phyloP scores from a whole-genome alignment of 1,284 basidiomycete genomes.

The Malassezia nana region DNA sequence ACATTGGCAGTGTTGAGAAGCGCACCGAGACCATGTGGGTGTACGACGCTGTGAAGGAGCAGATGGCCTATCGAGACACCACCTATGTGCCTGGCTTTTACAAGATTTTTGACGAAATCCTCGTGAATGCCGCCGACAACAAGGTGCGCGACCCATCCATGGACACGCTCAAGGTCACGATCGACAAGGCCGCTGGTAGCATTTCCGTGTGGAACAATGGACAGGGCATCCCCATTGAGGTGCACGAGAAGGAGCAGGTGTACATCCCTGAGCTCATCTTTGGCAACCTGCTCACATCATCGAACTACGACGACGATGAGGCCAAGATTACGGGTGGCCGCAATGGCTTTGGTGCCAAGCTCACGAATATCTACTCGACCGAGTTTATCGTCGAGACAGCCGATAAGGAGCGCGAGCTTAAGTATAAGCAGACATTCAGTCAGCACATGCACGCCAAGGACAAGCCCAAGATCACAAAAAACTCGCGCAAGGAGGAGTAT shows the following conservation, averaged over 20 bases:
- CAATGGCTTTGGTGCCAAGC: constrained; percentile 92
- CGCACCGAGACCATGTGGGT: constrained; percentile 47
- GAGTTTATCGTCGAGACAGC: constrained; percentile 97
- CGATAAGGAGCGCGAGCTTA: constrained; percentile 72
- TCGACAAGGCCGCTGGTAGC: constrained; percentile 70
- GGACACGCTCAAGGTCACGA: constrained; percentile 52
- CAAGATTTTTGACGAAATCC: constrained; percentile 98
- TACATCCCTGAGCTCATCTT: constrained; percentile 98
- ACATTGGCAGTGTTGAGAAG: constrained; percentile 59
- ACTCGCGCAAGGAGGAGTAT: constrained; percentile 63
- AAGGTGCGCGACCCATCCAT: constrained; percentile 57
- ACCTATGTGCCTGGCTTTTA: constrained; percentile 95
- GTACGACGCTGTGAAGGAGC: constrained; percentile 34
- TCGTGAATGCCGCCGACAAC: constrained; percentile 98
- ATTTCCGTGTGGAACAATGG: constrained; percentile 97
- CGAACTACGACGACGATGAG: constrained; percentile 97
- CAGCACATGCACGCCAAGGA: constrained; percentile 84
- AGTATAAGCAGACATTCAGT: constrained; percentile 91
- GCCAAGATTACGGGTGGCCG: constrained; percentile 97
- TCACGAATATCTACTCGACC: constrained; percentile 95
- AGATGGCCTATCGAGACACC: constrained; percentile 56
- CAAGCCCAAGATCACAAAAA: constrained; percentile 78
- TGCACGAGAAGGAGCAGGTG: constrained; percentile 82
- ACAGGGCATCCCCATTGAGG: constrained; percentile 85
- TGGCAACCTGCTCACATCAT: constrained; percentile 85